These are phyloP conservation scores for Posidonia oceanica DNA, from an alignment of 116 monocot genomes.

Conservation along the genomic window DNA sequence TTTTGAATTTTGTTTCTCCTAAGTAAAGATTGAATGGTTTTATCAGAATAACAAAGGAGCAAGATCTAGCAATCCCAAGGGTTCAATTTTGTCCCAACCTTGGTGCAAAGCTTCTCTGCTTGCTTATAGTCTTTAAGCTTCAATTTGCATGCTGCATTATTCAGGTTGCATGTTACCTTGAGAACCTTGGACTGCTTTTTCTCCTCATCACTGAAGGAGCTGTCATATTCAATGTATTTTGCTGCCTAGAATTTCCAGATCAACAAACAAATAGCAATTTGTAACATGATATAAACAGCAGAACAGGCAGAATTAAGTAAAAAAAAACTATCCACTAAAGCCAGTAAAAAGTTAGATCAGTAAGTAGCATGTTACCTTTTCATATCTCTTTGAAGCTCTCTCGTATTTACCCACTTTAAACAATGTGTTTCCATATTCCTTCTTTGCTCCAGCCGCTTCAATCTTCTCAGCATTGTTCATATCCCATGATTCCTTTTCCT, in stretches of 20 bases:
- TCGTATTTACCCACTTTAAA: constrained; percentile 81
- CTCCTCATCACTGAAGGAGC: constrained; percentile 86
- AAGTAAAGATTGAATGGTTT: background rate
- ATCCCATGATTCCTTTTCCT: constrained; percentile 99
- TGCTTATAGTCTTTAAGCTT: constrained; percentile 88
- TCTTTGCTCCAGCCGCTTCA: constrained; percentile 81
- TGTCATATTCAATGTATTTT: constrained; percentile 52
- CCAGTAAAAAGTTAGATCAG: background rate
- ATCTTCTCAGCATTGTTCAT: constrained; percentile 87
- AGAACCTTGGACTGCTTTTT: constrained; percentile 80
- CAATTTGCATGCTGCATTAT: constrained; percentile 92
- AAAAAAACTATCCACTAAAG: background rate
- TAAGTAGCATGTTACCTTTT: constrained; percentile 46
- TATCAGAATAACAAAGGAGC: too few relatives aligned
- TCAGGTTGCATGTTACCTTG: constrained; percentile 77
- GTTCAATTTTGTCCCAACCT: constrained; percentile 27
- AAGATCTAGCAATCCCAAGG: too few relatives aligned
- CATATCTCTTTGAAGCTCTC: constrained; percentile 87
- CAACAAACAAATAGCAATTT: background rate
- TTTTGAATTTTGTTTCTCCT: background rate
- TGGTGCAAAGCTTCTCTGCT: constrained; percentile 90
- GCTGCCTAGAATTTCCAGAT: constrained; percentile 35
- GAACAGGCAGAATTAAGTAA: background rate
- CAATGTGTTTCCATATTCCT: constrained; percentile 90
- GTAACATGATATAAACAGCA: background rate